A percentile compares a stretch with the other conserved stretches of the same genome.
phyloP scores from a whole-genome alignment of 768 basidiomycete species.

The Mycena belliarum region DNA sequence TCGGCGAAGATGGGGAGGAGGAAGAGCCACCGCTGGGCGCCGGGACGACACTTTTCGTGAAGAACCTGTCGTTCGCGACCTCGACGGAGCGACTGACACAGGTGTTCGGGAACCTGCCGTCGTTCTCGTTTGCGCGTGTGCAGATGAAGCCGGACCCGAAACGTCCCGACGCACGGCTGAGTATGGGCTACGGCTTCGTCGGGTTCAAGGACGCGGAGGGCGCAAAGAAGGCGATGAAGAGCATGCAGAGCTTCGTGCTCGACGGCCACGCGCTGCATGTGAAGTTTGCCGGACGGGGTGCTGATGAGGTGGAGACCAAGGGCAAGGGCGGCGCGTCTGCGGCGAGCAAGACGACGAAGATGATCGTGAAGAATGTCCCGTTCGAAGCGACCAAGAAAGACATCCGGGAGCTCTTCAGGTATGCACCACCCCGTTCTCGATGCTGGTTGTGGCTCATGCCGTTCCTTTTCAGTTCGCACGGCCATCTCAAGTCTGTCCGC shows the following conservation, averaged over 20 bases:
- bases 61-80: conserved; percentile 95
- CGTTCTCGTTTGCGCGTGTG: conserved; percentile 84
- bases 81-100: conserved; percentile 69
- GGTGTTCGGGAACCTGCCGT: conserved; percentile 73
- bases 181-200: conserved; percentile 97
- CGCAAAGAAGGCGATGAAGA: conserved; percentile 73
- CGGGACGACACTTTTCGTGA: conserved; percentile 89
- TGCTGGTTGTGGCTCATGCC: neutral
- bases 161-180: conserved; percentile 61
- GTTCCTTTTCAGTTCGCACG: conserved; percentile 66
- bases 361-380: conserved; percentile 97
- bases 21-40: conserved; percentile 49
- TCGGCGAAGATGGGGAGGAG: conserved; percentile 20
- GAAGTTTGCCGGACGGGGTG: conserved; percentile 85
- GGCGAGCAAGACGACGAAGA: conserved; percentile 81
- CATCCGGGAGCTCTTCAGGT: conserved; percentile 87
- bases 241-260: conserved; percentile 78
- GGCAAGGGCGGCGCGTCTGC: conserved; percentile 37
- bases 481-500: conserved; percentile 91
- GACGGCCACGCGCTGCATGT: conserved; percentile 87
- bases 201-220: conserved; percentile 79
- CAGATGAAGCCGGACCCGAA: conserved; percentile 92
- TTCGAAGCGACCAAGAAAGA: conserved; percentile 97
- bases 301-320: conserved; percentile 49
- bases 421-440: conserved; percentile 29